A percentile compares a stretch with the other conserved stretches of the same genome.
Evolutionary conservation across 2,329 filamentous ascomycete species (phyloP).

Genomic region (Didymella keratinophila): DNA sequence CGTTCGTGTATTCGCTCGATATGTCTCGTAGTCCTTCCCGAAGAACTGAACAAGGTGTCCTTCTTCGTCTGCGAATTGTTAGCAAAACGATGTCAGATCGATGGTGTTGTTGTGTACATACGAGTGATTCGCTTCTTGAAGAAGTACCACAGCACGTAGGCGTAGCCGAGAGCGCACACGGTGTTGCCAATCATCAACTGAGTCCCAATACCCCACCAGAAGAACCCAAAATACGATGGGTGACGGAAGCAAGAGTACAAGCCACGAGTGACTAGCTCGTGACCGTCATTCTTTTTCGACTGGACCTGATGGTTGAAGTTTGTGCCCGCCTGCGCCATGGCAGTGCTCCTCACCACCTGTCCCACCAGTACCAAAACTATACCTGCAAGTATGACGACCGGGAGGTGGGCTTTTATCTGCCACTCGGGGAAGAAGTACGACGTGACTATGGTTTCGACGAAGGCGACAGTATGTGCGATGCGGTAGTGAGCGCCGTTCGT

Average conservation of each 20-base stretch:
- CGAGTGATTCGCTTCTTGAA: constrained; percentile 75
- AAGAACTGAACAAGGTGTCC: constrained; percentile 81
- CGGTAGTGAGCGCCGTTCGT: constrained; percentile 87
- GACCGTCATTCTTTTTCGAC: constrained; percentile 70
- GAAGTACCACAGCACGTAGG: constrained; percentile 82
- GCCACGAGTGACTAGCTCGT: constrained; percentile 83
- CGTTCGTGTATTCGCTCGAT: constrained; percentile 74
- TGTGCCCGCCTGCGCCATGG: constrained; percentile 87
- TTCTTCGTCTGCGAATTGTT: constrained; percentile 71
- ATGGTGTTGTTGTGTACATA: constrained; percentile 50
- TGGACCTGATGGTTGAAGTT: constrained; percentile 92
- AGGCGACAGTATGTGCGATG: constrained; percentile 78
- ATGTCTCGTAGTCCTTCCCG: constrained; percentile 78
- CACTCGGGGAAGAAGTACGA: constrained; percentile 62
- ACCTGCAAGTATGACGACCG: constrained; percentile 60
- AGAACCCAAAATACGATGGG: constrained; percentile 97
- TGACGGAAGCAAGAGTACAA: constrained; percentile 81
- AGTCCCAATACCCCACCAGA: constrained; percentile 97
- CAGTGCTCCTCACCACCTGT: constrained; percentile 77
- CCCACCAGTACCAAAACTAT: constrained; percentile 71
- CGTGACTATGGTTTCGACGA: constrained; percentile 74
- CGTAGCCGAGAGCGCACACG: constrained; percentile 78
- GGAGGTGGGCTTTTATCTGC: constrained; percentile 54
- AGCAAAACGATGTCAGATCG: neutral
- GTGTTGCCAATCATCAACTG: constrained; percentile 89